These are phyloP conservation scores for Nematocida ironsii DNA, from an alignment of 371 early-diverging fungal species.

Conservation along the genomic window DNA sequence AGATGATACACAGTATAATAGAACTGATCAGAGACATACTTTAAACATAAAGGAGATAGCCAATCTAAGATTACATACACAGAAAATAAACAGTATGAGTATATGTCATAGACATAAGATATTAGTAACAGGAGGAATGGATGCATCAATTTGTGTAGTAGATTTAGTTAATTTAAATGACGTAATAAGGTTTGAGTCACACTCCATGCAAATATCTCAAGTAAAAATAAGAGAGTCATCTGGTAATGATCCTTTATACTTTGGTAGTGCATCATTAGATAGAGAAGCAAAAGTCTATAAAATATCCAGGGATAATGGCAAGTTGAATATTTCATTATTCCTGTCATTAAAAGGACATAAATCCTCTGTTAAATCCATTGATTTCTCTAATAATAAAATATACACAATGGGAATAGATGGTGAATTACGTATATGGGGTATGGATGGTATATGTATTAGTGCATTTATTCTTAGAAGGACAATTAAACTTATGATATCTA, in stretches of 20 bases:
- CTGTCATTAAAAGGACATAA: slow-evolving; percentile 46
- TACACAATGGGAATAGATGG: slow-evolving; percentile 61
- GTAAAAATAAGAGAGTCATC: slow-evolving; percentile 47
- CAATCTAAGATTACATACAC: slow-evolving; percentile 40
- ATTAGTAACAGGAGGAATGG: slow-evolving; percentile 36
- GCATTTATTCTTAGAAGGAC: slow-evolving; percentile 56
- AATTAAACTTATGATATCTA: slow-evolving; percentile 23
- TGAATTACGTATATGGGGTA: slow-evolving; percentile 55
- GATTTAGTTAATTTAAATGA: slow-evolving; percentile 37
- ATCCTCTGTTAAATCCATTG: slow-evolving; percentile 51
- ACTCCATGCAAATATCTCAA: slow-evolving; percentile 56
- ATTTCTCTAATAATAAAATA: slow-evolving; percentile 35
- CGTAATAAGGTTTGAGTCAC: slow-evolving; percentile 50
- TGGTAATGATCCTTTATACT: not conserved
- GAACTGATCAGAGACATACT: not conserved
- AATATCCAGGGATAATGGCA: slow-evolving; percentile 30
- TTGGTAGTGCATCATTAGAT: slow-evolving; percentile 55
- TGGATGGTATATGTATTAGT: slow-evolving; percentile 49
- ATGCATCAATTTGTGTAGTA: slow-evolving; percentile 51
- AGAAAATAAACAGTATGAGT: slow-evolving; percentile 49
- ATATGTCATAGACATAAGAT: slow-evolving; percentile 54
- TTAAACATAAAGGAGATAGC: slow-evolving; percentile 30
- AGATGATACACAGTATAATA: slow-evolving; percentile 26
- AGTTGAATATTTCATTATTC: slow-evolving; percentile 31
- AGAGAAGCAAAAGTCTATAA: slow-evolving; percentile 59